Conservation (phyloP, 2,329 filamentous ascomycete species). For the Plectosphaerella plurivora region DNA sequence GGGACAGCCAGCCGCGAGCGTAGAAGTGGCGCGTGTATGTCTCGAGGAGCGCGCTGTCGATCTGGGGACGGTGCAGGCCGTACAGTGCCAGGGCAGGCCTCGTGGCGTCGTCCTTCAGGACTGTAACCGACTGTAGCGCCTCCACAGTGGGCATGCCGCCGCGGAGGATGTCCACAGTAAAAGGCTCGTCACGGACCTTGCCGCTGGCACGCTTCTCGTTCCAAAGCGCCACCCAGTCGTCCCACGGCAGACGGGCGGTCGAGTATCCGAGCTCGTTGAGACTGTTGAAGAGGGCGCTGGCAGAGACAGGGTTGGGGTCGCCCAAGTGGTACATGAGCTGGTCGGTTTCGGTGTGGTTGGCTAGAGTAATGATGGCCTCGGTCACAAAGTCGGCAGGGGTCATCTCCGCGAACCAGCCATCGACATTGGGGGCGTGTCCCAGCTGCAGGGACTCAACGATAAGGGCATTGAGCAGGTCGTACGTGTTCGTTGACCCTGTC, state of each 20-base stretch:
- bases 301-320: conserved; percentile 66
- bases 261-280: conserved; percentile 65
- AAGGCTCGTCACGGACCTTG: conserved; percentile 60
- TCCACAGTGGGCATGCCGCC: conserved; percentile 76
- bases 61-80: conserved; percentile 60
- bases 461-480: conserved; percentile 71
- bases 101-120: conserved; percentile 68
- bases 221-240: conserved; percentile 73
- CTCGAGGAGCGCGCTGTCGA: conserved; percentile 66
- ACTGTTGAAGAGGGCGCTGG: conserved; percentile 58
- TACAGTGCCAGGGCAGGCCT: conserved; percentile 49
- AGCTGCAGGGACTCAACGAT: conserved; percentile 74
- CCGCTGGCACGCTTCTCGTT: conserved; percentile 61
- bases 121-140: conserved; percentile 65
- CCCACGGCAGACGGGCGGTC: conserved; percentile 62
- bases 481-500: conserved; percentile 72
- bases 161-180: conserved; percentile 74
- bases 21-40: conserved; percentile 80
- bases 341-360: conserved; percentile 56
- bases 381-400: conserved; percentile 80
- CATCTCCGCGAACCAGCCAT: conserved; percentile 78
- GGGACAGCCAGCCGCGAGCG: conserved; percentile 70
- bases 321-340: conserved; percentile 71
- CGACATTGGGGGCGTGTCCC: conserved; percentile 64
- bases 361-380: conserved; percentile 66